Base-by-base conservation (phyloP, 495 filamentous ascomycete species). In the Cudoniella acicularis region DNA sequence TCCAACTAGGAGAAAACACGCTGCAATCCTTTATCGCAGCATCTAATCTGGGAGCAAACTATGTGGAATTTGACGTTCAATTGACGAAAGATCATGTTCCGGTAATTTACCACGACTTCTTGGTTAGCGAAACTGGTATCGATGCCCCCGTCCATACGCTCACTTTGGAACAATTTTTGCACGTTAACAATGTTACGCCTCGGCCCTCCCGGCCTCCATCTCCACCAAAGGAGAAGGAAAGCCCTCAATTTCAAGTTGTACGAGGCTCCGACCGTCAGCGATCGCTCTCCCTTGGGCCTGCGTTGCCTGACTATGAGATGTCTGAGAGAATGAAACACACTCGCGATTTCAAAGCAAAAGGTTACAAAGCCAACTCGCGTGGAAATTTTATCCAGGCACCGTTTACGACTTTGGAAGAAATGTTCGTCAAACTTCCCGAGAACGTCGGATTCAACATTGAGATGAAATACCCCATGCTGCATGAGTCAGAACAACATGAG, bases 81-180 rank as follows among this genome's bases (percentile, higher is more conserved):
- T 78, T 99, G 49, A 99, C 95, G 17, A 99, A 99, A 67, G 95
- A 99, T 69, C 92, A 94, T 71, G 91, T 99, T 8, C 95, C 95
- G 17, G 92, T 99, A 65, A 96, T 99, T 64, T 99, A 99, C 70
- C 95, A 99, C 70, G 95, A 99, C 72, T 99, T 99, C 65, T 79
- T 99, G 16, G 94, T 99, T 70, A 96, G 91, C 69, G 95, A 99
- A 73, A 99, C 95, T 0, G 95, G 95, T 0, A 96, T 96, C 57
- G 95, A 99, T 71, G 95, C 93, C 0, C 95, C 95, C 0, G 92
- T 99, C 1, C 95, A 99, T 66, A 92, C 90, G 2, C 78, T 99
- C 52, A 98, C 93, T 0, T 76, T 98, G 2, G 93, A 98, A 61
- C 95, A 95, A 71, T 96, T 97, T 72, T 80, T 97, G 23, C 89